Evolutionary conservation across 768 basidiomycete species (phyloP), one percentile per base, ranked within the genome.

Genomic region (Kwoniella mangroviensis): DNA sequence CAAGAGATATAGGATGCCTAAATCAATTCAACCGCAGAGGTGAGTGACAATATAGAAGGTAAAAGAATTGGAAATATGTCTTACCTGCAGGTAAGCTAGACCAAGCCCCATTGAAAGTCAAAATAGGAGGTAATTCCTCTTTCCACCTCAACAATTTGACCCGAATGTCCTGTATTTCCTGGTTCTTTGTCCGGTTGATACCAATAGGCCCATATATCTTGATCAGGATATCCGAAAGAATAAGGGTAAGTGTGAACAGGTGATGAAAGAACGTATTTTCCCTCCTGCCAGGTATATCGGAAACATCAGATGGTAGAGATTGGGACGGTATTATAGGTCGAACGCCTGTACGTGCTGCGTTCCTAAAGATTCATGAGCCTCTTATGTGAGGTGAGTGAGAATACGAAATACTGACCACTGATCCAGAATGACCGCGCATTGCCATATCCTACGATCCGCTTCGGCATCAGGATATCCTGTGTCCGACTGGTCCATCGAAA

Each of bases 361-460:
- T 68, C 71, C 71, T 72, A 45, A 22, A 21, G 15, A 54, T 13
- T 26, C 24, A 49, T 19, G 12, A 49, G 17, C 28, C 17, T 51
- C 43, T 17, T 17, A 40, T 54, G 11, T 15, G 2, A 7, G 7
- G 28, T 53, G 56, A 21, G 24, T 5, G 34, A 34, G 34, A 7
- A 34, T 24, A 24, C 42, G 19, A 19, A 21, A 19, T 9, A 55
- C 67, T 22, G 11, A 73, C 72, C 72, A 73, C 67, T 68, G 58
- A 49, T 73, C 72, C 15, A 73, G 55, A 17, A 70, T 55, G n/a
- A 67, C 45, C 17, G 72, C 72, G 51, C 64, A 69, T 55, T 53
- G 59, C 72, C 72, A 73, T 42, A 73, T 73, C 56, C 67, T 56
- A 19, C n/a, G 12, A 42, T 69, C 71, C 11, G 53, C 54, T 40